Conservation (phyloP, 164 flowering plant genomes). For the Taxillus chinensis region DNA sequence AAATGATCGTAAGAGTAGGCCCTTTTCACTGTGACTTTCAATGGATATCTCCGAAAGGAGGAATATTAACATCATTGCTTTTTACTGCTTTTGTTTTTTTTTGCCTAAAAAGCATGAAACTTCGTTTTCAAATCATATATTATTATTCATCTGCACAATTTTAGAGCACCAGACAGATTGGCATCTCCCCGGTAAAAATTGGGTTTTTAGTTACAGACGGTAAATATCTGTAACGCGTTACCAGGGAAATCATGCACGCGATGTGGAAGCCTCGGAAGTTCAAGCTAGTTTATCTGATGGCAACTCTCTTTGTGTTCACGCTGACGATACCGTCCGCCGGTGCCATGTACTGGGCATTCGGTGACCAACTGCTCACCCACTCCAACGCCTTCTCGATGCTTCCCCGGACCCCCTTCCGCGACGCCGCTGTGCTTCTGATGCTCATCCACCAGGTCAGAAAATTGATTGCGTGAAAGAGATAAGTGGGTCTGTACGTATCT, state of each 20-base stretch:
- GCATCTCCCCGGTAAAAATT: no score
- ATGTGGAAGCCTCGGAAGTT: conserved; percentile 91
- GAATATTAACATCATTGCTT: no score
- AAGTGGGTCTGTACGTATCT: no score
- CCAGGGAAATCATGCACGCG: conserved; percentile 88
- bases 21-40: no score
- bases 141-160: no score
- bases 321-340: conserved; percentile 71
- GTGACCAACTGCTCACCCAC: conserved; percentile 66
- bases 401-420: conserved; percentile 50
- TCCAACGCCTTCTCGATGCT: conserved; percentile 74
- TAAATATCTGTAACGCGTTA: background rate
- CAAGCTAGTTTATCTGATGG: conserved; percentile 58
- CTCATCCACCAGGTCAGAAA: conserved; percentile 60
- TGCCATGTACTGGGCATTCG: conserved; percentile 82
- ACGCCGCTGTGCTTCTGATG: conserved; percentile 68
- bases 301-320: conserved; percentile 76
- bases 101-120: no score
- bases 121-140: no score
- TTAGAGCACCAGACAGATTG: no score
- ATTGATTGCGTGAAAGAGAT: no score
- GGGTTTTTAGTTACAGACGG: background rate
- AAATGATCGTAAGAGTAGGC: background rate
- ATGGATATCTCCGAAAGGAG: no score
- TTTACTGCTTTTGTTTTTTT: no score